Conservation (phyloP, 176 grass and related monocot species). For the Melocanna baccifera region DNA sequence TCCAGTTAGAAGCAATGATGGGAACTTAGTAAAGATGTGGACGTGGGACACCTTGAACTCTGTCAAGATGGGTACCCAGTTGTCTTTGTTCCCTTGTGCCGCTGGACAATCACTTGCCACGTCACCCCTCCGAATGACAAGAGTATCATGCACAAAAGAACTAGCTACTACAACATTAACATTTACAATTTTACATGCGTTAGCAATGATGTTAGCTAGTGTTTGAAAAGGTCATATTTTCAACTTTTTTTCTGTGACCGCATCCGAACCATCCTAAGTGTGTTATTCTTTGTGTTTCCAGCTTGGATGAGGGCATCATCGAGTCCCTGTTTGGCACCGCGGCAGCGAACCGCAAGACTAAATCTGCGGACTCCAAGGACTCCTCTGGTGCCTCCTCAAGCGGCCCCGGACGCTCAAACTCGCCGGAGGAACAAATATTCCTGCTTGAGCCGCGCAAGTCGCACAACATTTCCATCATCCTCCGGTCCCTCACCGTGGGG, state of each 20-base stretch:
- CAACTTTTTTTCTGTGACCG: background rate
- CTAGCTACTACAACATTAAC: background rate
- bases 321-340: constrained; percentile 81
- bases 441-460: constrained; percentile 82
- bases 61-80: constrained; percentile 16
- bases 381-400: constrained; percentile 21
- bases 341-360: constrained; percentile 49
- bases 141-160: background rate
- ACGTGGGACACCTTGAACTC: background rate
- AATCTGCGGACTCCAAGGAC: constrained; percentile 36
- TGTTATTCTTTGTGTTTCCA: constrained; percentile 20
- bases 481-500: constrained; percentile 61
- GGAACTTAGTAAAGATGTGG: background rate
- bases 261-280: background rate
- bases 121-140: background rate
- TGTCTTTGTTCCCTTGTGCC: background rate
- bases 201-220: background rate
- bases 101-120: background rate
- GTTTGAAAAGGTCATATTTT: background rate
- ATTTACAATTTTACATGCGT: background rate
- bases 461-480: constrained; percentile 91
- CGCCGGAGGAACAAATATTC: constrained; percentile 57
- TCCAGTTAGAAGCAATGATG: constrained; percentile 15
- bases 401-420: constrained; percentile 23
- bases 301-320: constrained; percentile 86